Evolutionary conservation across 1,284 basidiomycete species (phyloP), one percentile per base, ranked within the genome.

Genomic region (Ceratobasidium sp.): DNA sequence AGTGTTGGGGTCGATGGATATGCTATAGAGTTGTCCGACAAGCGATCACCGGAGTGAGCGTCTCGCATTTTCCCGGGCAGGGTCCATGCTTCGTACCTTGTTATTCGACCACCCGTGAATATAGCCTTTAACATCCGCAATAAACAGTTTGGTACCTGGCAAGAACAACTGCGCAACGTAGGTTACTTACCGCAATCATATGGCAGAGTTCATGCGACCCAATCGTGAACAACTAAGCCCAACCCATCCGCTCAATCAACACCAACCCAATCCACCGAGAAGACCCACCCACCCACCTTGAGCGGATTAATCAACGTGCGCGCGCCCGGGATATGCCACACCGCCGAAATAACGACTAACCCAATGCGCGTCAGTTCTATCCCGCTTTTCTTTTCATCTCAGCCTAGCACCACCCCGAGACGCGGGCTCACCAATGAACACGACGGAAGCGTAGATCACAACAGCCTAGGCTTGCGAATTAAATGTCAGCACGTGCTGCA

Each of bases 181-280:
- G 22, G 48, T 41, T 11, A 84, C 80, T 94, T 78, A 93, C 93
- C 62, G 89, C 87, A 72, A 86, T 84, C 80, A 93, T 91, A 81
- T 94, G 93, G 80, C 91, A 94, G n/a, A 94, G 84, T 80, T 94
- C 93, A 80, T 94, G 93, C 88, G 89, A 92, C 50, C 93, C 93
- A 77, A 94, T 93, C 65, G 92, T 92, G 79, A 94, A 91, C 31
- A 94, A 84, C 81, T 79, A 66, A n/a, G 44, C 53, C 22, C 8
- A 4, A 60, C n/a, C 11, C 31, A 48, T 56, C 31, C 27, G 22
- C 48, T 60, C 60, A 53, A 8, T 33, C n/a, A 19, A 22, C 44
- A 29, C n/a, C 33, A 5, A 50, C 5, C 45, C 62, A 63, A 45
- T 45, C 54, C 31, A 54, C 36, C 36, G 11, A 41, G 36, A 60